phyloP scores from a whole-genome alignment of 2,329 filamentous ascomycete genomes.

The Didymosphaeria variabile region DNA sequence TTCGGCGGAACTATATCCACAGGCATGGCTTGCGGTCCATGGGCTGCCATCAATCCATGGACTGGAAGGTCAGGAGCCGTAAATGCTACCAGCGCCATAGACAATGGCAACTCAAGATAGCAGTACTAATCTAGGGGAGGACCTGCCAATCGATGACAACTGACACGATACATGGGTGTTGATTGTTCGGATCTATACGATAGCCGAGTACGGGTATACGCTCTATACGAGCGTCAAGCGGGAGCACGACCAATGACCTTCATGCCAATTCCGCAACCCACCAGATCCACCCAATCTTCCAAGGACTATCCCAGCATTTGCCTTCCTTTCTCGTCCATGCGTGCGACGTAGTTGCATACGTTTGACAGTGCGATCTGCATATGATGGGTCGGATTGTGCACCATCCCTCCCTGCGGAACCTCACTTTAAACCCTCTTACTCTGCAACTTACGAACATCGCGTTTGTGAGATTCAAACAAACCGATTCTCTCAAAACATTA shows the following conservation, averaged over 20 bases:
- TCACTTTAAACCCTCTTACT: no score
- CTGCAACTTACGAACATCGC: no score
- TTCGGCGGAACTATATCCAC: no score
- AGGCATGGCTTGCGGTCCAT: no score
- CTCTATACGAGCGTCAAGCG: background rate
- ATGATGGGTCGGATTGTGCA: background rate
- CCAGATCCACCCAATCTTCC: background rate
- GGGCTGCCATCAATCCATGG: no score
- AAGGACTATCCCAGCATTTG: background rate
- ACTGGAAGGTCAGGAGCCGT: no score
- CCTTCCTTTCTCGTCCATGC: background rate
- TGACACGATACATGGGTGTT: background rate
- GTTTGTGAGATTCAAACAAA: no score
- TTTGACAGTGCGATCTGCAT: constrained; percentile 1
- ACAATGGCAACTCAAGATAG: no score
- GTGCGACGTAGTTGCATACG: background rate
- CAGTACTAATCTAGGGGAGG: background rate
- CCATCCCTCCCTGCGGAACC: background rate
- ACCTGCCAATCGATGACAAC: background rate
- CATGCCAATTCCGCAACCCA: background rate
- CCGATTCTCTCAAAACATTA: background rate
- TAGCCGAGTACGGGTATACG: constrained; percentile 3
- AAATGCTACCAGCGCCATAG: no score
- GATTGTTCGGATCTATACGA: background rate
- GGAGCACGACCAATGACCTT: background rate